These are phyloP conservation scores for Schizosaccharomyces osmophilus DNA, from an alignment of 805 yeast species.

Conservation along the genomic window DNA sequence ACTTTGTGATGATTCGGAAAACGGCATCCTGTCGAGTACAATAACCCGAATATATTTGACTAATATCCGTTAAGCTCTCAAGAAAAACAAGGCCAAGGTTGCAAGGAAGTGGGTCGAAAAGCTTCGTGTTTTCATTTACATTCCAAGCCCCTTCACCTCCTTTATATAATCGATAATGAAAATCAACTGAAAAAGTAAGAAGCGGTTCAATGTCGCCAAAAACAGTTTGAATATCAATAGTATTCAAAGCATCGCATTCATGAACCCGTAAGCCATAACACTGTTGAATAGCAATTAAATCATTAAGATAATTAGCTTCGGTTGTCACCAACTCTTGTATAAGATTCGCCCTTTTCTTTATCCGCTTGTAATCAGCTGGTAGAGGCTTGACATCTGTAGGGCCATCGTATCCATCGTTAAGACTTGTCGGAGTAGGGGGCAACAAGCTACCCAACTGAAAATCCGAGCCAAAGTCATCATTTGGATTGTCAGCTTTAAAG, in stretches of 20 bases:
- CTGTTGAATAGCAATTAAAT: conserved; percentile 15
- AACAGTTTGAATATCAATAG: conserved; percentile 13
- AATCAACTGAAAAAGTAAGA: conserved; percentile 12
- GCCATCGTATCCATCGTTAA: no score
- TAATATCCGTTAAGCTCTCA: conserved; percentile 13
- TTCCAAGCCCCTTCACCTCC: conserved; percentile 3
- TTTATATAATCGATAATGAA: conserved; percentile 9
- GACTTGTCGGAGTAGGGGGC: no score
- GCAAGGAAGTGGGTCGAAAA: not conserved
- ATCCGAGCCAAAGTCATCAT: no score
- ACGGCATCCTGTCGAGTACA: conserved; percentile 13
- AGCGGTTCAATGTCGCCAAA: conserved; percentile 13
- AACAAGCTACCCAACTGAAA: no score
- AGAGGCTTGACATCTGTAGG: not conserved
- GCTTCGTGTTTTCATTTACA: not conserved
- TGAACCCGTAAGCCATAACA: conserved; percentile 9
- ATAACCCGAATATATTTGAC: conserved; percentile 14
- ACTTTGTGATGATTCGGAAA: conserved; percentile 10
- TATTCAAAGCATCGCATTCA: conserved; percentile 12
- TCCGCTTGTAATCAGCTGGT: not conserved
- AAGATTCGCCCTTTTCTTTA: conserved; percentile 11
- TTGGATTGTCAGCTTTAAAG: no score
- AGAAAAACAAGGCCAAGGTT: not conserved
- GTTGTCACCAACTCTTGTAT: conserved; percentile 17
- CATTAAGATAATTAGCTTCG: conserved; percentile 16